phyloP scores from a whole-genome alignment of 2,329 filamentous ascomycete genomes.

The Botrytis fabae region DNA sequence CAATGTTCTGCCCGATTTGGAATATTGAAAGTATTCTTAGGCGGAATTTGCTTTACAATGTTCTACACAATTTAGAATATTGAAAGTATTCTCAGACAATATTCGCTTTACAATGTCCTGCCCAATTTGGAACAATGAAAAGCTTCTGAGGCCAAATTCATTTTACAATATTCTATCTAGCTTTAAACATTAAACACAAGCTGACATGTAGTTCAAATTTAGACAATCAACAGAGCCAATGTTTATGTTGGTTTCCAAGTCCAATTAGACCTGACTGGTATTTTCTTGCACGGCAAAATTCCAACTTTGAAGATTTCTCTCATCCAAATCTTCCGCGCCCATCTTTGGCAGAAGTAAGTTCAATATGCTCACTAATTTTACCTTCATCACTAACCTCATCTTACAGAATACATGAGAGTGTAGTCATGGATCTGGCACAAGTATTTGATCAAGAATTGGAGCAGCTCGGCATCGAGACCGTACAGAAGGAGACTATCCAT shows the following conservation, averaged over 20 bases:
- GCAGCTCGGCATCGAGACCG: slow-evolving; percentile 91
- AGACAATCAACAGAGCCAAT: slow-evolving; percentile 90
- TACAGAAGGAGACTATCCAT: slow-evolving; percentile 99
- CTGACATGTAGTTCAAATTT: slow-evolving; percentile 36
- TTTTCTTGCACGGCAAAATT: slow-evolving; percentile 98
- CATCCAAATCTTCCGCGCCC: slow-evolving; percentile 98
- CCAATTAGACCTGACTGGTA: slow-evolving; percentile 94
- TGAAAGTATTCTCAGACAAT: neutral
- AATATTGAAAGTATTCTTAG: neutral
- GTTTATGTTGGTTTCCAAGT: slow-evolving; percentile 99
- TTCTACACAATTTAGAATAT: neutral
- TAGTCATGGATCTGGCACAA: slow-evolving; percentile 98
- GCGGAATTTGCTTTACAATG: too few species aligned
- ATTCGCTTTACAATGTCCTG: neutral
- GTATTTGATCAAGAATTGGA: slow-evolving; percentile 98
- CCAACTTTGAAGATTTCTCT: slow-evolving; percentile 96
- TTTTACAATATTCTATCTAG: neutral
- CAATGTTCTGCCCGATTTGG: neutral
- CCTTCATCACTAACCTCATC: neutral
- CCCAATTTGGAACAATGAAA: neutral
- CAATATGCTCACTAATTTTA: neutral
- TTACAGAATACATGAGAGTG: slow-evolving; percentile 79
- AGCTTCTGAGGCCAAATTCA: neutral
- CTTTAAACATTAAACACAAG: neutral
- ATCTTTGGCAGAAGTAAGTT: slow-evolving; percentile 88